Evolutionary conservation across 768 basidiomycete genomes (phyloP).

Genomic region (Artomyces pyxidatus): DNA sequence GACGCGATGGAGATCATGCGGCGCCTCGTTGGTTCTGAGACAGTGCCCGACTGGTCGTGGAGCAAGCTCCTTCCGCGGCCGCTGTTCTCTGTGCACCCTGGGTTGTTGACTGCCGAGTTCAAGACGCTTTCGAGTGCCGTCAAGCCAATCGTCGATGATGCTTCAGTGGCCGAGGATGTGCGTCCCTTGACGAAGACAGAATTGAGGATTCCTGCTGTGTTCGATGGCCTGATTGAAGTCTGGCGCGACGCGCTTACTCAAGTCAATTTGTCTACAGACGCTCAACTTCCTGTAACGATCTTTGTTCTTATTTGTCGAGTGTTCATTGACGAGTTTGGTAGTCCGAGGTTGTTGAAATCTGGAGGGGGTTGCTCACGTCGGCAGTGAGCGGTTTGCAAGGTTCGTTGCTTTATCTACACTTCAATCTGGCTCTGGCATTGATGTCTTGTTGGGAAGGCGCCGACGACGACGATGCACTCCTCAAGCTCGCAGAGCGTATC

Average conservation of each 20-base stretch:
- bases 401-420: conserved; percentile 17
- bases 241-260: conserved; percentile 42
- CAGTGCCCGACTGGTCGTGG: conserved; percentile 33
- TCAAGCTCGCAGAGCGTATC: conserved; percentile 13
- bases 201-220: conserved; percentile 42
- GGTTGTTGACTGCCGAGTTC: conserved; percentile 47
- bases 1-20: conserved; percentile 49
- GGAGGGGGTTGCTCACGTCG: conserved; percentile 48
- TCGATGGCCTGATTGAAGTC: conserved; percentile 40
- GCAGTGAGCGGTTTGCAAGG: conserved; percentile 41
- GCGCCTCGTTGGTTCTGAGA: conserved; percentile 25
- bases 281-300: conserved; percentile 46
- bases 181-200: conserved; percentile 52
- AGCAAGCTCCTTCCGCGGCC: conserved; percentile 41
- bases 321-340: conserved; percentile 17
- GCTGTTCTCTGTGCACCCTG: conserved; percentile 50
- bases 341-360: conserved; percentile 43
- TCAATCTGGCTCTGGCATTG: conserved; percentile 2
- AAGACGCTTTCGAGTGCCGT: conserved; percentile 38
- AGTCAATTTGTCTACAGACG: conserved; percentile 38
- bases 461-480: conserved; percentile 28
- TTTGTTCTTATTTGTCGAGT: conserved; percentile 4
- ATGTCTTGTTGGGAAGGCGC: conserved; percentile 26
- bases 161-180: conserved; percentile 45
- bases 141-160: conserved; percentile 44